These are phyloP conservation scores for Russula dissimulans DNA, from an alignment of 768 basidiomycete genomes.

Conservation along the genomic window DNA sequence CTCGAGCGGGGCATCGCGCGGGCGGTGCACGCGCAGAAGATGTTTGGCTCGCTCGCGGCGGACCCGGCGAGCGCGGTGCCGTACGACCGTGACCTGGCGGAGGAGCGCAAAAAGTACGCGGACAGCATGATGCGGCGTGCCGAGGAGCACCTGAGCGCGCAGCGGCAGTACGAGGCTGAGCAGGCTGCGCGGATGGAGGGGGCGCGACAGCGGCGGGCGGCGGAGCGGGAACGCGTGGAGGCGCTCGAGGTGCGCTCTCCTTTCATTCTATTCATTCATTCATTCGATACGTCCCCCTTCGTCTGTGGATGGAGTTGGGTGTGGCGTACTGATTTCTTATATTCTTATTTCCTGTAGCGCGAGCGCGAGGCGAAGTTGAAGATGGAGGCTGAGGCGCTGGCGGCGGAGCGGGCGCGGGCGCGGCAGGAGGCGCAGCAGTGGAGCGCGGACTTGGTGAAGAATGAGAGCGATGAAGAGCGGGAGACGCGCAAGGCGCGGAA, in stretches of 20 bases:
- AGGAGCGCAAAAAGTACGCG: slow-evolving; percentile 85
- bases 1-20: slow-evolving; percentile 70
- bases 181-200: slow-evolving; percentile 62
- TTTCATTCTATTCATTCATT: not conserved
- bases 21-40: slow-evolving; percentile 75
- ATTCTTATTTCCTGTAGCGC: slow-evolving; percentile 32
- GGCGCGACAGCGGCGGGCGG: slow-evolving; percentile 69
- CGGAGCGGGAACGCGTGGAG: slow-evolving; percentile 62
- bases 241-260: slow-evolving; percentile 50
- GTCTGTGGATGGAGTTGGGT: too few relatives aligned
- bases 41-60: slow-evolving; percentile 76
- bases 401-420: slow-evolving; percentile 64
- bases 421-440: slow-evolving; percentile 75
- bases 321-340: too few relatives aligned
- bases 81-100: slow-evolving; percentile 80
- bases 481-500: slow-evolving; percentile 52
- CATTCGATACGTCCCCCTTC: too few relatives aligned
- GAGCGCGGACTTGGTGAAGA: slow-evolving; percentile 51
- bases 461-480: slow-evolving; percentile 71
- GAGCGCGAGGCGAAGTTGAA: slow-evolving; percentile 54
- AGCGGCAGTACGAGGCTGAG: slow-evolving; percentile 65
- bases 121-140: slow-evolving; percentile 75
- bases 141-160: slow-evolving; percentile 68
- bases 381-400: slow-evolving; percentile 67
- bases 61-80: slow-evolving; percentile 63